Base-by-base conservation (phyloP, 768 basidiomycete genomes). In the Suillus paluster region DNA sequence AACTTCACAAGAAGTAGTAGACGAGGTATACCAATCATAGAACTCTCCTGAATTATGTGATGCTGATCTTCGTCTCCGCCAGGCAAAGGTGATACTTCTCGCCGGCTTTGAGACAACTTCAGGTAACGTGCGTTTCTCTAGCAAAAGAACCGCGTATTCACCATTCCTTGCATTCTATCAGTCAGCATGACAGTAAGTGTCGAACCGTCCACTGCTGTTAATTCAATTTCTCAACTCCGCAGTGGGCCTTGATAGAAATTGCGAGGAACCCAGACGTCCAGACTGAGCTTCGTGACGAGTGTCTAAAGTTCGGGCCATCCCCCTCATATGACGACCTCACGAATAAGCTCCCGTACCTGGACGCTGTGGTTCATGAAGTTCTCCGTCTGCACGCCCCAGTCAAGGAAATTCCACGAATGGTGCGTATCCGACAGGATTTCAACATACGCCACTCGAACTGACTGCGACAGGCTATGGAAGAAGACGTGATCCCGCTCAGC, bases 251-350 rank as follows among this genome's bases (percentile, higher is more conserved):
- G 6, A 62, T 74, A 39, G 75, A 75, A 53, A 66, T 76, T 3
- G 69, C 67, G 23, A 60, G 64, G 39, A 64, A 73, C 45, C 68
- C 64, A 4, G 71, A 73, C 38, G 61, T 57, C 19, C 75, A 77
- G 59, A 60, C 36, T 9, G 66, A 67, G 42, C 64, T 76, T 27
- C 68, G 74, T 34, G 67, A 70, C 25, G 74, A 76, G 59, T 69
- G 75, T 30, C 44, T 61, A 15, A 56, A 69, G 45, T 70, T 71
- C 50, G 53, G 34, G 39, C 45, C 62, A 6, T 77, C 80, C 49
- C 75, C 77, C 19, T 73, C 75, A 1, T 81, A 75, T 74, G 78
- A 81, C 50, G 71, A 78, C 63, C 73, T 83, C 25, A 68, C 61
- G 7, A 70, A 67, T 64, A 72, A 45, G 57, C 64, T 79, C 34